Conservation (phyloP, 176 grass and related monocot genomes). For the Oryza brachyantha region DNA sequence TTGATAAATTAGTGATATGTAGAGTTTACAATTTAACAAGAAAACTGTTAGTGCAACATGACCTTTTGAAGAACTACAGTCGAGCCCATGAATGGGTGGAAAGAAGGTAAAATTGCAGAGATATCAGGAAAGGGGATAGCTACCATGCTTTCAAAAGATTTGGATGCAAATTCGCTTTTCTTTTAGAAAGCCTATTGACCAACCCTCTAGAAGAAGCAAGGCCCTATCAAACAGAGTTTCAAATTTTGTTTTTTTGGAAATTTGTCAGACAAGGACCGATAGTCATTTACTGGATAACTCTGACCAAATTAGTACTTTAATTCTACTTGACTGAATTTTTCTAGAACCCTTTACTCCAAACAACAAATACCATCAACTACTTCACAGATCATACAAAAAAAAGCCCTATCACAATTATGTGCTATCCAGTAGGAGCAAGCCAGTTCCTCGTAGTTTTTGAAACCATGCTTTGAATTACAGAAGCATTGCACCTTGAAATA, state of each 20-base stretch:
- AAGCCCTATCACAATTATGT: not conserved
- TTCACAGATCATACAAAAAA: not conserved
- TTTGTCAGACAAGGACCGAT: not conserved
- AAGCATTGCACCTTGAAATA: not conserved
- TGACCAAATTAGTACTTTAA: not conserved
- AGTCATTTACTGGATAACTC: not conserved
- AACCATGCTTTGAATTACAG: not conserved
- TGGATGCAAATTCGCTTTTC: constrained; percentile 2
- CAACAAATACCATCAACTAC: not conserved
- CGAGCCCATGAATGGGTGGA: not conserved
- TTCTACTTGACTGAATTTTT: not conserved
- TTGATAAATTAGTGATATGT: not conserved
- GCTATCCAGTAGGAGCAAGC: not conserved
- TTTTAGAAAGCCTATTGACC: not conserved
- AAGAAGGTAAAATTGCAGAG: constrained; percentile 4
- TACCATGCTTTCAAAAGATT: not conserved
- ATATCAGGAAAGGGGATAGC: not conserved
- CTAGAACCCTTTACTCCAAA: not conserved
- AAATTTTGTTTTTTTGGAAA: not conserved
- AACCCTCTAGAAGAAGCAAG: constrained; percentile 17
- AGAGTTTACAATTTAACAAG: not conserved
- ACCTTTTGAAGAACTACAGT: not conserved
- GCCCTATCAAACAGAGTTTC: not conserved
- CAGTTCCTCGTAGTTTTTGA: not conserved
- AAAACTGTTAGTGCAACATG: not conserved